Conservation (phyloP, 2,329 filamentous ascomycete species). For the Colletotrichum liriopes region DNA sequence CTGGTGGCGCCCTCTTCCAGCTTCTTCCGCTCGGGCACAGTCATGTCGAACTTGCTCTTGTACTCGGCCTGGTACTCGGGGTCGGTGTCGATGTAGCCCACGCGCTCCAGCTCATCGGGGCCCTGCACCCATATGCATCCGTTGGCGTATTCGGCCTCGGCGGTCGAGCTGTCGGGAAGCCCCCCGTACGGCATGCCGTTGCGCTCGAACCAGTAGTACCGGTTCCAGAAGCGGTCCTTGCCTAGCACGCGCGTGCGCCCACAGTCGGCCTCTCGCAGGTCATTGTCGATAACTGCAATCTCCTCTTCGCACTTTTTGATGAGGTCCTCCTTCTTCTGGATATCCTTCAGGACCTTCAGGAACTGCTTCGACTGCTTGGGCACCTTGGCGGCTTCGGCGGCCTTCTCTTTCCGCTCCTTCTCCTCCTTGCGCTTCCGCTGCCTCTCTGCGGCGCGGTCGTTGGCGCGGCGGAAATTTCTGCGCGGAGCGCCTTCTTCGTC, state of each 20-base stretch:
- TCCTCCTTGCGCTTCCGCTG: slow-evolving; percentile 84
- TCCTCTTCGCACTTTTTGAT: slow-evolving; percentile 88
- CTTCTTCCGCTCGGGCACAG: slow-evolving; percentile 87
- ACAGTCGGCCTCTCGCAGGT: slow-evolving; percentile 94
- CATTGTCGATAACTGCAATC: slow-evolving; percentile 89
- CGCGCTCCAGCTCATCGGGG: slow-evolving; percentile 88
- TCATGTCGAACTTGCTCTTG: slow-evolving; percentile 82
- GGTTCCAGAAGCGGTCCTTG: slow-evolving; percentile 97
- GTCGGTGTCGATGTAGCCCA: slow-evolving; percentile 87
- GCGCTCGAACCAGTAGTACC: slow-evolving; percentile 99
- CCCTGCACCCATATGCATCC: slow-evolving; percentile 97
- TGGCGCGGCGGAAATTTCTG: slow-evolving; percentile 71
- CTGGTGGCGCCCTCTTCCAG: slow-evolving; percentile 88
- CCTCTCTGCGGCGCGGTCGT: slow-evolving; percentile 79
- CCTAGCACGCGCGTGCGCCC: slow-evolving; percentile 91
- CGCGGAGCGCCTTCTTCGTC: slow-evolving; percentile 76
- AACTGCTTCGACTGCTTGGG: slow-evolving; percentile 91
- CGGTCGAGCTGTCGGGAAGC: slow-evolving; percentile 89
- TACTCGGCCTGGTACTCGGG: slow-evolving; percentile 83
- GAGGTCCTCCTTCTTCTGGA: slow-evolving; percentile 86
- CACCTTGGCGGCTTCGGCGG: slow-evolving; percentile 74
- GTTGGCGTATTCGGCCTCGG: slow-evolving; percentile 90
- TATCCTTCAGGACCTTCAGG: slow-evolving; percentile 88
- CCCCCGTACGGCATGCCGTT: slow-evolving; percentile 98
- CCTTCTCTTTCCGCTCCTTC: slow-evolving; percentile 71